Percentiles rank a stretch among this genome's conserved stretches.
phyloP scores from a whole-genome alignment of 2,329 filamentous ascomycete genomes.

The Xylaria sp. region DNA sequence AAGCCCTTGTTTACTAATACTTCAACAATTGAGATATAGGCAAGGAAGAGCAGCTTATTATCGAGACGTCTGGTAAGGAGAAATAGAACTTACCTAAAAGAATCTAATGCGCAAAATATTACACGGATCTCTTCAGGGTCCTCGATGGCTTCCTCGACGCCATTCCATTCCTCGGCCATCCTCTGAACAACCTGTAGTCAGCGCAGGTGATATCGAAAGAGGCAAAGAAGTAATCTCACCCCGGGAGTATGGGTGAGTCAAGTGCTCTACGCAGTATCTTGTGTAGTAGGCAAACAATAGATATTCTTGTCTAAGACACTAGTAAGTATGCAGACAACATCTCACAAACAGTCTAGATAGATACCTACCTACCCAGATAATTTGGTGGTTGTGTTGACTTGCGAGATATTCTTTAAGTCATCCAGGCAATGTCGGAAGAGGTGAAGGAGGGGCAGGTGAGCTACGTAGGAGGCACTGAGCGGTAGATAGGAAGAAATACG shows the following conservation, averaged over 20 bases:
- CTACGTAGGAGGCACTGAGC: neutral
- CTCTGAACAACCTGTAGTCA: neutral
- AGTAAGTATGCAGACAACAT: neutral
- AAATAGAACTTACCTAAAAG: slow-evolving; percentile 77
- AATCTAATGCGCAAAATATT: slow-evolving; percentile 85
- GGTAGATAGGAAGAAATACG: neutral
- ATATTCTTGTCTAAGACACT: neutral
- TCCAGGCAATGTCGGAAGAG: neutral
- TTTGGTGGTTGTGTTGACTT: neutral
- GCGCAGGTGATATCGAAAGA: neutral
- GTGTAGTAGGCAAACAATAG: neutral
- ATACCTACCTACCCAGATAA: neutral
- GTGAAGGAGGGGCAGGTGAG: slow-evolving; percentile 23
- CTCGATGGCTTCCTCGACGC: slow-evolving; percentile 71
- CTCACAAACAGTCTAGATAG: neutral
- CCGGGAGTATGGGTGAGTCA: neutral
- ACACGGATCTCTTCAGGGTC: slow-evolving; percentile 86
- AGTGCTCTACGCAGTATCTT: neutral
- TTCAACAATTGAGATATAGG: neutral
- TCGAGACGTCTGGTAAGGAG: neutral
- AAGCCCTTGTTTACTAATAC: neutral
- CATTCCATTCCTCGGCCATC: slow-evolving; percentile 62
- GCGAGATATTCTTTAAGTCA: neutral
- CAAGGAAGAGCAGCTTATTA: neutral
- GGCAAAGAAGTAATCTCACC: neutral